phyloP scores from a whole-genome alignment of 2,329 filamentous ascomycete genomes.

The Penicillium sp. region DNA sequence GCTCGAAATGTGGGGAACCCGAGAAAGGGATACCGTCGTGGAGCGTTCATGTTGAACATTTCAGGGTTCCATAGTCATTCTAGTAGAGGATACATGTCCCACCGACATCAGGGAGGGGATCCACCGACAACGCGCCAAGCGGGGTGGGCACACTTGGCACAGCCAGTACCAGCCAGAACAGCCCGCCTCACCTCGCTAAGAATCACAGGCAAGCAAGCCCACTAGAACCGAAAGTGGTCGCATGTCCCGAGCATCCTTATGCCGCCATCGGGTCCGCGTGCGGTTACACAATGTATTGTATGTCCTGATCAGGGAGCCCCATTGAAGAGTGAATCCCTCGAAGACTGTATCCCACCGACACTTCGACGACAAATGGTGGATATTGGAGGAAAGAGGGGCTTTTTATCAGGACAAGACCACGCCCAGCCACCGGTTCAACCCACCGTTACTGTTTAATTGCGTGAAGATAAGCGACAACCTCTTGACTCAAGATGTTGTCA shows the following conservation, averaged over 20 bases:
- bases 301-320: background rate
- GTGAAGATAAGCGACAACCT: constrained; percentile 21
- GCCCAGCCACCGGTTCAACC: background rate
- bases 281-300: background rate
- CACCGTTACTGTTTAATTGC: constrained; percentile 18
- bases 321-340: background rate
- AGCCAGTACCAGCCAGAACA: background rate
- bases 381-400: background rate
- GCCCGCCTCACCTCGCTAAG: background rate
- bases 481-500: constrained; percentile 21
- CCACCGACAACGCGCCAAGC: too few relatives aligned
- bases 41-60: background rate
- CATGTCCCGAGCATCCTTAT: background rate
- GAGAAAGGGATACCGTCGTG: background rate
- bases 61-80: background rate
- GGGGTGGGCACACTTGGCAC: background rate
- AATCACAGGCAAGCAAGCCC: background rate
- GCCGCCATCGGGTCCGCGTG: background rate
- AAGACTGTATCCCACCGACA: background rate
- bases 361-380: too few relatives aligned
- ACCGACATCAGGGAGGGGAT: too few relatives aligned
- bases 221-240: background rate
- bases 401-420: background rate
- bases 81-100: too few relatives aligned
- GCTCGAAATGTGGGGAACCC: background rate